Percentiles rank a stretch among this genome's conserved stretches.
These are phyloP conservation scores for Hymenochaete sp. DNA, from an alignment of 1,284 basidiomycete species.

Conservation along the genomic window DNA sequence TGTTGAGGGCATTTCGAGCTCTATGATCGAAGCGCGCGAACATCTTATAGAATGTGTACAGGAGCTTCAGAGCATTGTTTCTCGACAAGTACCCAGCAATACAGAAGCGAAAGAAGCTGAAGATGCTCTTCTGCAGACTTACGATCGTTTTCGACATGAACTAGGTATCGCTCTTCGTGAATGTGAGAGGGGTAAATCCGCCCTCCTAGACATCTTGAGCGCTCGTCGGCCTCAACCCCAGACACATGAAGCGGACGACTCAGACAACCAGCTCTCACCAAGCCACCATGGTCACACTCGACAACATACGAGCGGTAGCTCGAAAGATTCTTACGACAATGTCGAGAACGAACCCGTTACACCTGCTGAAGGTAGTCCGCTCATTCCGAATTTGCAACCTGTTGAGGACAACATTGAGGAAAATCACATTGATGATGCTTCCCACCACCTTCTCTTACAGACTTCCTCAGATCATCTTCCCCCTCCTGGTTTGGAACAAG, in stretches of 20 bases:
- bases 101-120: constrained; percentile 21
- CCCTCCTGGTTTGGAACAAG: constrained; percentile 60
- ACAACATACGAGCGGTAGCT: constrained; percentile 14
- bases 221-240: constrained; percentile 30
- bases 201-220: constrained; percentile 47
- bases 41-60: constrained; percentile 52
- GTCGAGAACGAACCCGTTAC: constrained; percentile 9
- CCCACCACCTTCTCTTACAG: constrained; percentile 43
- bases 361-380: constrained; percentile 14
- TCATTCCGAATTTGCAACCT: constrained; percentile 9
- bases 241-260: constrained; percentile 7
- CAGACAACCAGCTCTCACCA: background rate
- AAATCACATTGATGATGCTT: constrained; percentile 41
- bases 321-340: constrained; percentile 19
- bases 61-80: constrained; percentile 20
- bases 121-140: constrained; percentile 50
- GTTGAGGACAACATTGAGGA: constrained; percentile 16
- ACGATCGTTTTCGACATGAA: constrained; percentile 64
- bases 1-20: constrained; percentile 55
- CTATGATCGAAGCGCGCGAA: constrained; percentile 58
- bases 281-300: constrained; percentile 3
- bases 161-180: constrained; percentile 66
- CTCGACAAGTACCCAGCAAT: background rate
- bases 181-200: constrained; percentile 66
- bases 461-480: constrained; percentile 46